Conservation (phyloP, 192 early-diverging fungal species). For the Coemansia sp. region DNA sequence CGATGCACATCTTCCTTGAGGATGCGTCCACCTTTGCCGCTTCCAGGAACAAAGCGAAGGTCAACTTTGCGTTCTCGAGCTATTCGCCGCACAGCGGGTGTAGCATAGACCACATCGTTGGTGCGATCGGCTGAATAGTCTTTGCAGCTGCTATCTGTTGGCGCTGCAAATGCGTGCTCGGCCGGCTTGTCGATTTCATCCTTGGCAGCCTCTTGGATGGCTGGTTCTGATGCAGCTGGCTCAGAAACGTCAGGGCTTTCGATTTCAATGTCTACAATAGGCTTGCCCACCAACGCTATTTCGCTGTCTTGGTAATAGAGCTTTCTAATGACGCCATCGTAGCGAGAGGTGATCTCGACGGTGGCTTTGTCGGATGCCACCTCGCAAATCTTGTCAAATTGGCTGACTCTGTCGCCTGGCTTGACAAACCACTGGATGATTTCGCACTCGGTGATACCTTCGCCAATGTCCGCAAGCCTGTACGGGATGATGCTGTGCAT, state of each 20-base stretch:
- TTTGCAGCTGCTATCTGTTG: background rate
- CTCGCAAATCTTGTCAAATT: conserved; percentile 95
- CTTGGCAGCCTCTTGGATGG: too few species aligned
- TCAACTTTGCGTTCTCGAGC: conserved; percentile 80
- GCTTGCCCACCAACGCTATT: conserved; percentile 87
- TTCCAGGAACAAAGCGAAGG: conserved; percentile 67
- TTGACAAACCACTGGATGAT: conserved; percentile 99
- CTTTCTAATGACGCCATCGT: conserved; percentile 77
- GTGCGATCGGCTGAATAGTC: conserved; percentile 32
- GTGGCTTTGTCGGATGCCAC: conserved; percentile 98
- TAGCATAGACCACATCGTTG: conserved; percentile 62
- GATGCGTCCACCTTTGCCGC: conserved; percentile 83
- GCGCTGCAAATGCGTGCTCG: background rate
- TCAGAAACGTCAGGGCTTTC: conserved; percentile 15
- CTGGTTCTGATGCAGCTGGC: background rate
- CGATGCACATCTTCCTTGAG: conserved; percentile 87
- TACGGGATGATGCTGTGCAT: conserved; percentile 64
- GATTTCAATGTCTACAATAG: conserved; percentile 83
- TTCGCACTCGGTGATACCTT: conserved; percentile 97
- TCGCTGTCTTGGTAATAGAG: conserved; percentile 82
- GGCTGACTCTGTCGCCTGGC: conserved; percentile 78
- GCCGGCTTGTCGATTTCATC: too few species aligned
- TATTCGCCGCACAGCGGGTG: conserved; percentile 85
- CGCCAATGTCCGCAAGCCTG: conserved; percentile 94
- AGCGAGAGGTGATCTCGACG: conserved; percentile 97